Conservation (phyloP, 352 stramenopile species). For the Phytophthora vignae region DNA sequence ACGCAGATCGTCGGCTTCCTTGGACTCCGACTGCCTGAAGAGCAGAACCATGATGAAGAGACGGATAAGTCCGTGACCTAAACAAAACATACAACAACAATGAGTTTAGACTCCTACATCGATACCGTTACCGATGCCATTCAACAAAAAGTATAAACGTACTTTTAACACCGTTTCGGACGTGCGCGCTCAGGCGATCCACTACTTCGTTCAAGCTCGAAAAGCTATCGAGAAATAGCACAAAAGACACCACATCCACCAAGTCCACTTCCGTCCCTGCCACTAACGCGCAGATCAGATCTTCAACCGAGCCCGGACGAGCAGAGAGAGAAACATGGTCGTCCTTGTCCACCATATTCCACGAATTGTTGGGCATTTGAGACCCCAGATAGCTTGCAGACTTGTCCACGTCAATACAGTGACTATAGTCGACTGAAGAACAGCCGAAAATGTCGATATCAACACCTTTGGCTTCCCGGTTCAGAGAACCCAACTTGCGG, state of each 20-base stretch:
- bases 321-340: slow-evolving; percentile 10
- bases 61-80: slow-evolving; percentile 64
- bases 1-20: slow-evolving; percentile 43
- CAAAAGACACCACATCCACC: slow-evolving; percentile 70
- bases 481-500: slow-evolving; percentile 37
- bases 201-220: slow-evolving; percentile 70
- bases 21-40: slow-evolving; percentile 55
- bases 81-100: slow-evolving; percentile 6
- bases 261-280: slow-evolving; percentile 54
- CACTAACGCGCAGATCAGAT: slow-evolving; percentile 48
- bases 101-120: slow-evolving; percentile 1
- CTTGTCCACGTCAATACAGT: slow-evolving; percentile 36
- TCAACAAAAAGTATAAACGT: slow-evolving; percentile 6
- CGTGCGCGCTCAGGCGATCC: slow-evolving; percentile 54
- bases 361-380: slow-evolving; percentile 45
- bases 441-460: slow-evolving; percentile 76
- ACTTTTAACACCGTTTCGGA: slow-evolving; percentile 61
- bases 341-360: slow-evolving; percentile 31
- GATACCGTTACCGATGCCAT: background rate
- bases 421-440: slow-evolving; percentile 63
- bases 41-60: slow-evolving; percentile 69
- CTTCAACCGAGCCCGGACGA: slow-evolving; percentile 34
- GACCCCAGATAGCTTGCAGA: slow-evolving; percentile 34
- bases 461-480: slow-evolving; percentile 23
- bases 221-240: slow-evolving; percentile 77